Evolutionary conservation across 441 rosid genomes (phyloP), one percentile per base, ranked within the genome.

Genomic region (Flueggea neowawraea): DNA sequence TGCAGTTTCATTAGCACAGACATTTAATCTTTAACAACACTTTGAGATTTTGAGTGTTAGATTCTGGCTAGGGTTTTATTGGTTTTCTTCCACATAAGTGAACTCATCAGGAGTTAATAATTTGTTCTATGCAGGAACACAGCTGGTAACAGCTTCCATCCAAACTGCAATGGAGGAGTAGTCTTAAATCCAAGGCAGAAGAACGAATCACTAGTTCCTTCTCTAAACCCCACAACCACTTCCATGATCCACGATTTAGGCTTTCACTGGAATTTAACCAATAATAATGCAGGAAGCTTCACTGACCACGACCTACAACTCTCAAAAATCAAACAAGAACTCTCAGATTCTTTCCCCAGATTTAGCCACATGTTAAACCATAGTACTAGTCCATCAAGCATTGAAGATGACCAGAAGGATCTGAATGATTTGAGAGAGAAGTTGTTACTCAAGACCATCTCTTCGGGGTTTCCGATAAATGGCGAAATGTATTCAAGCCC

Each of bases 381-480:
- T 50, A 32, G 32, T 31, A 3, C 49, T 36, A 31, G 60, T 59
- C 45, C 77, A 7, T 73, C 82, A 10, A 62, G 62, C 59, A 60
- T 75, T 57, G 71, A 78, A 65, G 75, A 78, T 54, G 79, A 69
- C 62, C 73, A 69, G 36, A 77, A 69, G 33, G 82, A 82, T 62
- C 70, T 82, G 75, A 75, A 57, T 63, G 84, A 79, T 67, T 76
- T 81, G 4, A 78, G 87, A 54, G 82, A 84, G 52, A 89, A 87
- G 80, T 88, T 89, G 52, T 65, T 87, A 72, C 75, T 83, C 64
- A 80, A 81, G 72, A 84, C 88, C 61, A 69, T 84, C 44, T 79
- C 95, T 63, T 81, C 96, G 0, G 86, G 84, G 4, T 85, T 83
- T 60, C 90, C 85, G 2, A 70, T 76, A 41, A 75, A 55, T 59